phyloP scores from a whole-genome alignment of 768 basidiomycete genomes.

The Filobasidium wieringae region DNA sequence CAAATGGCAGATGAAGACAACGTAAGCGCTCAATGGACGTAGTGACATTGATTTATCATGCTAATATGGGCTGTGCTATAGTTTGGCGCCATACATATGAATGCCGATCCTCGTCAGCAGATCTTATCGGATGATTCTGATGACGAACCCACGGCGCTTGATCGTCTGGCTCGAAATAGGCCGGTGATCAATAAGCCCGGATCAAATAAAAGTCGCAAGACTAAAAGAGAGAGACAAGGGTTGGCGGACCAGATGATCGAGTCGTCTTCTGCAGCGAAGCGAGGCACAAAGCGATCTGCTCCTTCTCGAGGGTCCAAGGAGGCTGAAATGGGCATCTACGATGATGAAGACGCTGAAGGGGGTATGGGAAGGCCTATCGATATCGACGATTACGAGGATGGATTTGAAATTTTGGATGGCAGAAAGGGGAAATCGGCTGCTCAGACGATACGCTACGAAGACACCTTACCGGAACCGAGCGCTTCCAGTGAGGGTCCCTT shows the following conservation, averaged over 20 bases:
- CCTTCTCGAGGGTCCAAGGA: slow-evolving; percentile 7
- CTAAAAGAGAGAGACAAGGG: background rate
- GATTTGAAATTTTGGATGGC: slow-evolving; percentile 1
- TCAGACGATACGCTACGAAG: background rate
- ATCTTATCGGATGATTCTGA: background rate
- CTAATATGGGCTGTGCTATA: background rate
- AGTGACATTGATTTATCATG: no score
- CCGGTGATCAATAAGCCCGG: background rate
- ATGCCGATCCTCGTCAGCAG: background rate
- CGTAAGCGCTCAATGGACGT: no score
- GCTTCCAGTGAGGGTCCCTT: background rate
- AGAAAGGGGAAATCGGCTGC: background rate
- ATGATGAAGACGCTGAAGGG: background rate
- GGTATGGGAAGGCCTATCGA: background rate
- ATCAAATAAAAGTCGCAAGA: background rate
- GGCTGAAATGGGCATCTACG: slow-evolving; percentile 4
- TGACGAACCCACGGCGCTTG: background rate
- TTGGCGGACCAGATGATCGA: background rate
- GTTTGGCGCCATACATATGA: background rate
- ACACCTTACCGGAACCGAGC: background rate
- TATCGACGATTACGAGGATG: background rate
- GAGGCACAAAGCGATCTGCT: background rate
- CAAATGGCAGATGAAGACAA: no score
- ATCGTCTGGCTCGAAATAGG: background rate
- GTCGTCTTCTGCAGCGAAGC: background rate